Conservation (phyloP, 2,329 filamentous ascomycete species). For the Teratosphaeria epicoccoides region DNA sequence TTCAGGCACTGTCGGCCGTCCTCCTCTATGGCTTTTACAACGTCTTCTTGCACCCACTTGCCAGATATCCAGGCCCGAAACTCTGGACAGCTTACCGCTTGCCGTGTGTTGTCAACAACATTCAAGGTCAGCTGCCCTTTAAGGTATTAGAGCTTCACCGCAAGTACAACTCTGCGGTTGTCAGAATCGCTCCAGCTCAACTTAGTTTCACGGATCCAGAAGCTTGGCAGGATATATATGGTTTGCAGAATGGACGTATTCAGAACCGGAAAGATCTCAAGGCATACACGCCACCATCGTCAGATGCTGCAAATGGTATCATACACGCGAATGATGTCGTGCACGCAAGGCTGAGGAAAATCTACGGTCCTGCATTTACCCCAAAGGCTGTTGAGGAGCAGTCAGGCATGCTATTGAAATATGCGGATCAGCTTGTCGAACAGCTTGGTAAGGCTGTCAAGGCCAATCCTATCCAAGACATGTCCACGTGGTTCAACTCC, state of each 20-base stretch:
- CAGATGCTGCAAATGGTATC: background rate
- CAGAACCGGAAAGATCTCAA: slow-evolving; percentile 1
- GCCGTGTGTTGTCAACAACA: background rate
- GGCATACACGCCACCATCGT: background rate
- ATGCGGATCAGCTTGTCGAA: slow-evolving; percentile 27
- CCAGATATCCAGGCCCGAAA: background rate
- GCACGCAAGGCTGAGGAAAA: slow-evolving; percentile 3
- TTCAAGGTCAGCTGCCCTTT: slow-evolving; percentile 4
- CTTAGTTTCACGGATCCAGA: slow-evolving; percentile 12
- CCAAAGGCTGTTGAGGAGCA: slow-evolving; percentile 30
- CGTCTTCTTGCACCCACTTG: background rate
- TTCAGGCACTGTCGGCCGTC: background rate
- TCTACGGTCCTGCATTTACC: slow-evolving; percentile 23
- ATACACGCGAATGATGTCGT: slow-evolving; percentile 1
- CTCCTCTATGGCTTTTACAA: background rate
- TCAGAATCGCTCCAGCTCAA: slow-evolving; percentile 15
- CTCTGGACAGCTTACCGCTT: slow-evolving; percentile 1
- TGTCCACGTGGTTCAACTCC: background rate
- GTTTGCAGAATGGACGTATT: slow-evolving; percentile 1
- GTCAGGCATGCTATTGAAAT: slow-evolving; percentile 25
- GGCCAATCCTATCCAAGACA: slow-evolving; percentile 4
- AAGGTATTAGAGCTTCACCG: slow-evolving; percentile 2
- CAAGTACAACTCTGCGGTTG: slow-evolving; percentile 9
- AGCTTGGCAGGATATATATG: slow-evolving; percentile 11
- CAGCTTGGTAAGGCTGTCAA: slow-evolving; percentile 13